Percentiles rank a stretch among this genome's conserved stretches.
Evolutionary conservation across 225 moss, liverwort and hornwort genomes (phyloP).

Genomic region (Pseudisothecium myosuroides): DNA sequence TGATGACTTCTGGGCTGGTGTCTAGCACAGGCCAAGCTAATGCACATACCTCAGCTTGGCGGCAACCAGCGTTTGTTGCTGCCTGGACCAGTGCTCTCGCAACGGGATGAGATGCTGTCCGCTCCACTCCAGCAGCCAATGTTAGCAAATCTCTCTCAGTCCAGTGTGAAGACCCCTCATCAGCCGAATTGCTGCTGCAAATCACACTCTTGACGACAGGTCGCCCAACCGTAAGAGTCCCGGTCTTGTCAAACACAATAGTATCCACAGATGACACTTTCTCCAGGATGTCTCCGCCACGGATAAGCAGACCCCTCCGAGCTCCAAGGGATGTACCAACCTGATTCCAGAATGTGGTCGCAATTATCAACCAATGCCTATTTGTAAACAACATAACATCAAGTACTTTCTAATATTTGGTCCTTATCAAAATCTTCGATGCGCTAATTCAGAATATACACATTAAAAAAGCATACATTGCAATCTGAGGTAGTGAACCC

Average conservation of each 20-base stretch:
- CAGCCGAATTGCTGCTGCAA: slow-evolving; percentile 15
- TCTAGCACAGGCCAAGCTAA: neutral
- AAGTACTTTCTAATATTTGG: neutral
- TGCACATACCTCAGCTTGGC: slow-evolving; percentile 44
- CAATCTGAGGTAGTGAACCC: neutral
- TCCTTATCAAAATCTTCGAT: neutral
- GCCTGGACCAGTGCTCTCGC: slow-evolving; percentile 91
- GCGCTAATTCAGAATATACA: neutral
- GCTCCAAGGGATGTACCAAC: slow-evolving; percentile 97
- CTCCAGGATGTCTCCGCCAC: slow-evolving; percentile 95
- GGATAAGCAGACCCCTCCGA: slow-evolving; percentile 85
- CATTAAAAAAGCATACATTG: neutral
- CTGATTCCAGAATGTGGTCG: slow-evolving; percentile 14
- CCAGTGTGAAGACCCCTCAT: slow-evolving; percentile 16
- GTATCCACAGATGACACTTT: slow-evolving; percentile 72
- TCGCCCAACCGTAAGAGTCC: slow-evolving; percentile 84
- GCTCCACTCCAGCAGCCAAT: slow-evolving; percentile 93
- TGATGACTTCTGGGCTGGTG: neutral
- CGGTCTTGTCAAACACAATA: slow-evolving; percentile 94
- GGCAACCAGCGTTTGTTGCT: slow-evolving; percentile 65
- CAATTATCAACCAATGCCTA: slow-evolving; percentile 1
- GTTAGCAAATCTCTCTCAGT: slow-evolving; percentile 70
- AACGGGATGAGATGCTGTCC: slow-evolving; percentile 82
- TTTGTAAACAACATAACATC: neutral
- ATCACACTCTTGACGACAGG: slow-evolving; percentile 73